Percentiles rank a stretch among this genome's conserved stretches.
Evolutionary conservation across 176 grass and related monocot species (phyloP).

Genomic region (Triticum dicoccoides): DNA sequence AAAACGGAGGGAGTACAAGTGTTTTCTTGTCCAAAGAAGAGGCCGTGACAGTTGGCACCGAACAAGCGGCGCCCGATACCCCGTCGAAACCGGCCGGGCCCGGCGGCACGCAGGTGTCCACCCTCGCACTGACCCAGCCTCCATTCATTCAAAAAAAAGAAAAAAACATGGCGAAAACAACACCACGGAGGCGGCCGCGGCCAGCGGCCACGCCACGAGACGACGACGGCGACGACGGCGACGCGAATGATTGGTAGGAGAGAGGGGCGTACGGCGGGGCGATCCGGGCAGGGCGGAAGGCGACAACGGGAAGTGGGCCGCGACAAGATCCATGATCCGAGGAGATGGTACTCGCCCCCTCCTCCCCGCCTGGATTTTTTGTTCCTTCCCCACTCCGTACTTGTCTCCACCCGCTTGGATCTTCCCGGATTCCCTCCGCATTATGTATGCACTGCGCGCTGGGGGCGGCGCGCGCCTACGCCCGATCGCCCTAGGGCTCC

Average conservation of each 20-base stretch:
- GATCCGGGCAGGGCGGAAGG: constrained; percentile 17
- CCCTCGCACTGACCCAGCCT: neutral
- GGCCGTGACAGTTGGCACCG: neutral
- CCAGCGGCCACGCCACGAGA: neutral
- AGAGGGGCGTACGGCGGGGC: constrained; percentile 7
- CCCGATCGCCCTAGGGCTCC: neutral
- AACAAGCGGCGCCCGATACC: neutral
- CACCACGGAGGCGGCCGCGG: constrained; percentile 4
- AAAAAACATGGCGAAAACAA: neutral
- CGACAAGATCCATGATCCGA: constrained; percentile 58
- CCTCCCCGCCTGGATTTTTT: constrained; percentile 47
- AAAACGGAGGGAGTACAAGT: neutral
- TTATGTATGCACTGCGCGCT: constrained; percentile 20
- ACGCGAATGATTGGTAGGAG: constrained; percentile 30
- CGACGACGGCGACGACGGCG: constrained; percentile 22
- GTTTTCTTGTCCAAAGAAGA: constrained; percentile 4
- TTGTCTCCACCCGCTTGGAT: constrained; percentile 47
- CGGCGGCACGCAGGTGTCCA: constrained; percentile 12
- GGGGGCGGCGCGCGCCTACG: neutral
- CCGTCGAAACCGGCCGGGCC: neutral
- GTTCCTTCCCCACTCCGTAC: constrained; percentile 14
- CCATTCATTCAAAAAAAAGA: neutral
- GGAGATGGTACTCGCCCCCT: constrained; percentile 36
- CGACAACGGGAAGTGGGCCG: constrained; percentile 33
- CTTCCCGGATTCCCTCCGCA: constrained; percentile 32